Conservation (phyloP, 1,284 basidiomycete genomes). For the Pyrrhoderma lamaoense region DNA sequence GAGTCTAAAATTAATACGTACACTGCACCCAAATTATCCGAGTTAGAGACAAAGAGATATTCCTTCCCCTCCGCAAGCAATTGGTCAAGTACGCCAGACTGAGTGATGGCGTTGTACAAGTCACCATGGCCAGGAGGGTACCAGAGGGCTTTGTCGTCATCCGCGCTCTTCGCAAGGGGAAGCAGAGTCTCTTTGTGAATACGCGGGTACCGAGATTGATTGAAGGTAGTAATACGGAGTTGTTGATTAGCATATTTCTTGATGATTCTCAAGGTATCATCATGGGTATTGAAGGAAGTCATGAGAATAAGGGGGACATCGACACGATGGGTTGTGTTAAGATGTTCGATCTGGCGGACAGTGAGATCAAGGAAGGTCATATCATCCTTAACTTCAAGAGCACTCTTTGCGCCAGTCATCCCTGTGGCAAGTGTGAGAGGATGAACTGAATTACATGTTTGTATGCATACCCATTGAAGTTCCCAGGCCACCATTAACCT, state of each 20-base stretch:
- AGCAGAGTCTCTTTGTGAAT: conserved; percentile 94
- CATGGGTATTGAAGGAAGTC: conserved; percentile 99
- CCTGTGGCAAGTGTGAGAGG: conserved; percentile 33
- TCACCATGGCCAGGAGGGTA: conserved; percentile 99
- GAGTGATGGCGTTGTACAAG: conserved; percentile 86
- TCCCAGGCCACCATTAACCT: conserved; percentile 99
- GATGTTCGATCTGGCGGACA: conserved; percentile 93
- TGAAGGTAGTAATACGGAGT: conserved; percentile 92
- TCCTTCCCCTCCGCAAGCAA: conserved; percentile 95
- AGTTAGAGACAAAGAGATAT: conserved; percentile 99
- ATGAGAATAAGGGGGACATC: conserved; percentile 98
- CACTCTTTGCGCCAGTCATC: conserved; percentile 91
- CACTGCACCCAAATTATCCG: conserved; percentile 98
- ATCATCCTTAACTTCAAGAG: conserved; percentile 90
- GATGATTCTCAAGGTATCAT: conserved; percentile 95
- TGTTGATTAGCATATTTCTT: conserved; percentile 99
- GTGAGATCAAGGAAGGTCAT: conserved; percentile 99
- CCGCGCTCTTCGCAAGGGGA: conserved; percentile 80
- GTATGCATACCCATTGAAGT: conserved; percentile 79
- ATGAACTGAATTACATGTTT: conserved; percentile 7
- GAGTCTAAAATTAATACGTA: conserved; percentile 41
- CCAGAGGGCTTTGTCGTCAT: conserved; percentile 94
- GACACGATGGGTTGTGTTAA: conserved; percentile 64
- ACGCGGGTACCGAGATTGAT: conserved; percentile 97
- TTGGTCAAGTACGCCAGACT: conserved; percentile 95